Evolutionary conservation across 2,329 filamentous ascomycete species (phyloP).

Genomic region (Calonectria pauciramosa): DNA sequence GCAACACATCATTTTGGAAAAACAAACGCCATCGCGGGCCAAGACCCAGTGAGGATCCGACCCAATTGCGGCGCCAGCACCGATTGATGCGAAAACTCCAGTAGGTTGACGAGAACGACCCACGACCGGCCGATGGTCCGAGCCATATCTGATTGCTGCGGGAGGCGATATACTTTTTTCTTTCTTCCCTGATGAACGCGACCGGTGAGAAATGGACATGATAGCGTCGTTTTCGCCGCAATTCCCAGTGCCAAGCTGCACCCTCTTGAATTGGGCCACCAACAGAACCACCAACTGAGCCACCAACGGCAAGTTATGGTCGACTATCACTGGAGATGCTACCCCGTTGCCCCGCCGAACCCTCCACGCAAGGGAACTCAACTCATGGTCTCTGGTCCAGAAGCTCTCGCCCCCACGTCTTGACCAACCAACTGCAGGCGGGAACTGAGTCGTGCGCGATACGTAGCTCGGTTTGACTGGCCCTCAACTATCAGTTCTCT

Average conservation of each 20-base stretch:
- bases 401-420: neutral
- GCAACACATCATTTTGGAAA: slow-evolving; percentile 37
- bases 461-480: neutral
- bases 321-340: neutral
- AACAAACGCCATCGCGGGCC: slow-evolving; percentile 42
- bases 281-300: neutral
- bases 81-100: slow-evolving; percentile 11
- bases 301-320: neutral
- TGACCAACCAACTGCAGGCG: neutral
- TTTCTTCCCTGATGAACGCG: neutral
- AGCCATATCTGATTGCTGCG: neutral
- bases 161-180: neutral
- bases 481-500: neutral
- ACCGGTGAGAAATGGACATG: neutral
- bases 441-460: neutral
- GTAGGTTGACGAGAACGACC: slow-evolving; percentile 19
- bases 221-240: neutral
- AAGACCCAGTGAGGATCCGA: slow-evolving; percentile 35
- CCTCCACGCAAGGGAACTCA: neutral
- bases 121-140: slow-evolving; percentile 30
- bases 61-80: slow-evolving; percentile 28
- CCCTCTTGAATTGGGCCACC: neutral
- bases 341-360: neutral
- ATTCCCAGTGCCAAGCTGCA: neutral
- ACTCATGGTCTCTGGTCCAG: neutral